These are phyloP conservation scores for Aspergillus hiratsukae DNA, from an alignment of 2,329 filamentous ascomycete genomes.

Conservation along the genomic window DNA sequence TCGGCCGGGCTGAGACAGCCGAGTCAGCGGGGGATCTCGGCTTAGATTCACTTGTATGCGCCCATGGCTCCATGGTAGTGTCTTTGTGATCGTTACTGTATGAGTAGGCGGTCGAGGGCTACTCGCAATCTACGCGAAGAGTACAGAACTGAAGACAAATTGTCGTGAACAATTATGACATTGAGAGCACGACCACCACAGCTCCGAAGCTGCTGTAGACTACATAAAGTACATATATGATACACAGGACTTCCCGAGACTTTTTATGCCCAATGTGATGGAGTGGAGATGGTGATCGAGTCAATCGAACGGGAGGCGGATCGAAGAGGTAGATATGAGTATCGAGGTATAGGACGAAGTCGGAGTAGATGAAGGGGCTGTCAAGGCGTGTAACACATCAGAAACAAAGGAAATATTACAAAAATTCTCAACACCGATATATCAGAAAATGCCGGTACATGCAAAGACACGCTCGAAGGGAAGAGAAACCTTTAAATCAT, in stretches of 20 bases:
- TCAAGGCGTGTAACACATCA: slow-evolving; percentile 21
- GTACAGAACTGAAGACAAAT: not conserved
- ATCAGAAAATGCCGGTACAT: slow-evolving; percentile 28
- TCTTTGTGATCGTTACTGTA: not conserved
- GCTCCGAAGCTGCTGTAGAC: slow-evolving; percentile 1
- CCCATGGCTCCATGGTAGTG: not conserved
- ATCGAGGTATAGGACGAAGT: slow-evolving; percentile 8
- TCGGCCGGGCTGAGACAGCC: slow-evolving; percentile 8
- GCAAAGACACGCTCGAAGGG: slow-evolving; percentile 32
- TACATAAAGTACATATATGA: slow-evolving; percentile 22
- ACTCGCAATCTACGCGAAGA: not conserved
- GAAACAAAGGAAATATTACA: slow-evolving; percentile 15
- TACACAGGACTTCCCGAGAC: slow-evolving; percentile 23
- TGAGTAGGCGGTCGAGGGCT: not conserved
- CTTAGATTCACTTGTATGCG: not conserved
- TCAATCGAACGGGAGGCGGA: slow-evolving; percentile 5
- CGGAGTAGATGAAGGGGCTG: slow-evolving; percentile 3
- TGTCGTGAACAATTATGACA: slow-evolving; percentile 12
- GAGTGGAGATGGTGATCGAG: slow-evolving; percentile 21
- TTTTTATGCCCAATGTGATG: slow-evolving; percentile 20
- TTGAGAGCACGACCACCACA: slow-evolving; percentile 9
- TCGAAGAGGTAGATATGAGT: slow-evolving; percentile 4
- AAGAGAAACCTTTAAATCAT: slow-evolving; percentile 20
- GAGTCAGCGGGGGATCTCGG: not conserved
- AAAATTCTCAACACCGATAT: slow-evolving; percentile 3